phyloP scores from a whole-genome alignment of 495 filamentous ascomycete genomes.

The Talaromyces trachyspermus region DNA sequence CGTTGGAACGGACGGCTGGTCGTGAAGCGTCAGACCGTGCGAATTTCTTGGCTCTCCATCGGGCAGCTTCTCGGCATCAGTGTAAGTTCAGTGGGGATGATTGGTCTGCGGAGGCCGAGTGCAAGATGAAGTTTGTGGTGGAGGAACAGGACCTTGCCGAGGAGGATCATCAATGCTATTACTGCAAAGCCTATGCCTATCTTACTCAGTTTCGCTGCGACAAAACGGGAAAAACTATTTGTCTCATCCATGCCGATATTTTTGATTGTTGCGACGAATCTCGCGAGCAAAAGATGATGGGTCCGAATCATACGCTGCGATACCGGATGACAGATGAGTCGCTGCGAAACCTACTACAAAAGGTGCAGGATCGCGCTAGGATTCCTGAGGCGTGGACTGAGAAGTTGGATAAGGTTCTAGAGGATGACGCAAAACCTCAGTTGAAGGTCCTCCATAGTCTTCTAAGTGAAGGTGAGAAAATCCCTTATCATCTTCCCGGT shows the following conservation, averaged over 20 bases:
- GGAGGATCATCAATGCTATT: constrained; percentile 81
- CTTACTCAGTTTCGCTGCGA: constrained; percentile 84
- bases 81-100: constrained; percentile 34
- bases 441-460: constrained; percentile 80
- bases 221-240: constrained; percentile 68
- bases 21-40: constrained; percentile 64
- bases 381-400: constrained; percentile 86
- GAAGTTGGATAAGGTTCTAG: constrained; percentile 77
- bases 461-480: constrained; percentile 91
- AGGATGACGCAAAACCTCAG: constrained; percentile 73
- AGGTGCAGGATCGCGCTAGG: constrained; percentile 76
- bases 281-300: constrained; percentile 51
- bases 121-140: constrained; percentile 39
- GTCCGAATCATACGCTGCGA: constrained; percentile 57
- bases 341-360: constrained; percentile 59
- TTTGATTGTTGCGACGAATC: constrained; percentile 69
- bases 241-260: constrained; percentile 67
- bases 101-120: constrained; percentile 22
- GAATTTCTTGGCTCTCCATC: constrained; percentile 59
- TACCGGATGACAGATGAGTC: constrained; percentile 70
- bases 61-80: constrained; percentile 41
- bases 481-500: constrained; percentile 84
- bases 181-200: constrained; percentile 90
- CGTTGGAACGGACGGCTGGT: constrained; percentile 65
- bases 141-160: constrained; percentile 73